These are phyloP conservation scores for Solioccasus polychromus DNA, from an alignment of 768 basidiomycete species.

Conservation along the genomic window DNA sequence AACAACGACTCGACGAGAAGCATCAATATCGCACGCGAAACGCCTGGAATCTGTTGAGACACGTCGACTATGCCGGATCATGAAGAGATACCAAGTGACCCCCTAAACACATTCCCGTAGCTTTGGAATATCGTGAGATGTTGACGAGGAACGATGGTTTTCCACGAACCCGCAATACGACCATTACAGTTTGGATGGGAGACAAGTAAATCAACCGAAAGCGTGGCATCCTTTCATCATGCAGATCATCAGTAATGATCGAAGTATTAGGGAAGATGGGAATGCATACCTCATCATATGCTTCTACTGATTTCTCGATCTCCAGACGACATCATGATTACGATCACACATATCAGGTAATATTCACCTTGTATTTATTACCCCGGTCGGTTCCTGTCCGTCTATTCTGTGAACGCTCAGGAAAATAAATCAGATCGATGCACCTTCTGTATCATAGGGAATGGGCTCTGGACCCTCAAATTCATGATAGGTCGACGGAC, in stretches of 20 bases:
- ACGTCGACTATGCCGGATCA: background rate
- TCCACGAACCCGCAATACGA: slow-evolving; percentile 69
- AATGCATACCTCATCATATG: slow-evolving; percentile 75
- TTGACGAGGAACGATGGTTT: background rate
- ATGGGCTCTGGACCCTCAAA: slow-evolving; percentile 88
- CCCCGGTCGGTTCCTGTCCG: slow-evolving; percentile 78
- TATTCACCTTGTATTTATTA: slow-evolving; percentile 81
- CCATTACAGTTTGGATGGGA: slow-evolving; percentile 85
- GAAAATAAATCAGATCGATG: background rate
- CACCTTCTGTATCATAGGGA: slow-evolving; percentile 84
- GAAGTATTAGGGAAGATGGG: background rate
- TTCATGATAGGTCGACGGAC: slow-evolving; percentile 87
- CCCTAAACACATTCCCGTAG: slow-evolving; percentile 89
- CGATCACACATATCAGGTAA: background rate
- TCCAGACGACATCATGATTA: slow-evolving; percentile 30
- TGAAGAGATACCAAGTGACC: slow-evolving; percentile 68
- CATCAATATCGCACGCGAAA: slow-evolving; percentile 41
- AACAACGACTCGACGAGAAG: background rate
- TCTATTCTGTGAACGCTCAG: background rate
- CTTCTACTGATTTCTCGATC: slow-evolving; percentile 85
- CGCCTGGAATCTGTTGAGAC: slow-evolving; percentile 34
- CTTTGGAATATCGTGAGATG: slow-evolving; percentile 32
- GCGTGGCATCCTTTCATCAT: slow-evolving; percentile 63
- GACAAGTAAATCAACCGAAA: slow-evolving; percentile 71
- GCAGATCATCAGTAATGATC: background rate